These are phyloP conservation scores for Fomitopsis pulvina DNA, from an alignment of 768 basidiomycete genomes.

Conservation along the genomic window DNA sequence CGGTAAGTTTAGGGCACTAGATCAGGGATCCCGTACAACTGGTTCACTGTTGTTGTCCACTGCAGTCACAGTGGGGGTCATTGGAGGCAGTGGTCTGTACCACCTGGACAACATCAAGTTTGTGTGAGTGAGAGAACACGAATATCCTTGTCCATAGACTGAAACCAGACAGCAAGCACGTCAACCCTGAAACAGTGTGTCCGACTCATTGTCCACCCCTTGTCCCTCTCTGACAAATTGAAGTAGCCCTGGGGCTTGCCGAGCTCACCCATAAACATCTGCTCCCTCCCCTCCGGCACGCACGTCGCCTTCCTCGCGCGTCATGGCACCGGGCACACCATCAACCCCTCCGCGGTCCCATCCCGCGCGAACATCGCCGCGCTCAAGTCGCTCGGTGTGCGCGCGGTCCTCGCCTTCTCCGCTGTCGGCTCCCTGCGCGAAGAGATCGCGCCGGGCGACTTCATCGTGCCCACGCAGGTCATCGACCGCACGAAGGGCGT, in stretches of 20 bases:
- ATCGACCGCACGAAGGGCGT: constrained; percentile 96
- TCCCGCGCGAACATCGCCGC: constrained; percentile 92
- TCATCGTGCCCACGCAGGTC: constrained; percentile 84
- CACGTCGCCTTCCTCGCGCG: constrained; percentile 87
- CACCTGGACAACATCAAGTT: constrained; percentile 87
- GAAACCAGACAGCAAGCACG: constrained; percentile 47
- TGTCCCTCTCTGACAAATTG: neutral
- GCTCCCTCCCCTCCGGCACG: constrained; percentile 73
- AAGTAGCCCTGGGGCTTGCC: constrained; percentile 88
- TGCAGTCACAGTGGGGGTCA: constrained; percentile 78
- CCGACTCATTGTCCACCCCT: neutral
- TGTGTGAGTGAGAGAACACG: constrained; percentile 49
- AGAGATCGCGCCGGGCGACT: constrained; percentile 86
- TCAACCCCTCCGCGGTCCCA: constrained; percentile 78
- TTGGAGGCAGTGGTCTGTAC: constrained; percentile 90
- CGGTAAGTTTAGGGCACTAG: too few relatives aligned
- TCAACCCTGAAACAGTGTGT: constrained; percentile 78
- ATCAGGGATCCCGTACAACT: too few relatives aligned
- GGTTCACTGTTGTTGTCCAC: too few relatives aligned
- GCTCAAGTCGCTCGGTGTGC: constrained; percentile 85
- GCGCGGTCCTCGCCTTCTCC: constrained; percentile 87
- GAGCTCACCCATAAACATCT: constrained; percentile 89
- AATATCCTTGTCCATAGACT: neutral
- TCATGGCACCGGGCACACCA: constrained; percentile 77
- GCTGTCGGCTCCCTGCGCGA: constrained; percentile 94